phyloP scores from a whole-genome alignment of 495 filamentous ascomycete species.

The Tuber microsphaerosporum region DNA sequence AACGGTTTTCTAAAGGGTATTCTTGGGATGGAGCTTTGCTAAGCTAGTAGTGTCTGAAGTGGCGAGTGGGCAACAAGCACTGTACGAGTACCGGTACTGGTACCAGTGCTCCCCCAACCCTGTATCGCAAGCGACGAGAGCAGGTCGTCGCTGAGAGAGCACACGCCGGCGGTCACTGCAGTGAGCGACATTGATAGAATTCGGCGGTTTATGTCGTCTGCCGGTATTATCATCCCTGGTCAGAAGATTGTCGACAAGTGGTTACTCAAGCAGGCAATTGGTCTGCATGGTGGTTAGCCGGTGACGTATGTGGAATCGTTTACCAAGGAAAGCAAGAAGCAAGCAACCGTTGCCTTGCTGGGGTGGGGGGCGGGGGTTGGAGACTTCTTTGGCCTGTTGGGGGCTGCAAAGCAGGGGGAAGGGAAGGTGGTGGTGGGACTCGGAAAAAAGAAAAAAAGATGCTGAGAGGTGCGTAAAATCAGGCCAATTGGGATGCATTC shows the following conservation, averaged over 20 bases:
- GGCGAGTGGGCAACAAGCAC: not conserved
- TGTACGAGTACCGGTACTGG: too few species aligned
- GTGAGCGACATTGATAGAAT: not conserved
- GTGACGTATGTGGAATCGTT: constrained; percentile 26
- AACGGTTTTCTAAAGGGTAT: not conserved
- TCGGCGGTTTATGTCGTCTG: not conserved
- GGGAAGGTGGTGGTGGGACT: constrained; percentile 1
- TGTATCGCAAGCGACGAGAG: not conserved
- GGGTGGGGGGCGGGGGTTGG: constrained; percentile 9
- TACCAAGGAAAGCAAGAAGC: constrained; percentile 2
- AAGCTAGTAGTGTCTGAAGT: not conserved
- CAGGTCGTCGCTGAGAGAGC: not conserved
- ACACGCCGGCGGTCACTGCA: not conserved
- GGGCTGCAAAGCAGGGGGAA: constrained; percentile 13
- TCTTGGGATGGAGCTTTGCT: not conserved
- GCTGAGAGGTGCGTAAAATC: not conserved
- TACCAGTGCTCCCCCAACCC: too few species aligned
- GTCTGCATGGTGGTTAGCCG: constrained; percentile 16
- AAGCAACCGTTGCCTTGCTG: constrained; percentile 22
- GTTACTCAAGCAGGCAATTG: constrained; percentile 14
- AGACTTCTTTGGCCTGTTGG: constrained; percentile 8
- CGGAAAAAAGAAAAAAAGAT: not conserved
- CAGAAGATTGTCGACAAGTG: not conserved
- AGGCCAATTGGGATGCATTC: not conserved
- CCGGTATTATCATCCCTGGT: not conserved